Conservation (phyloP, 2,329 filamentous ascomycete species). For the Albophoma yamanashiensis region DNA sequence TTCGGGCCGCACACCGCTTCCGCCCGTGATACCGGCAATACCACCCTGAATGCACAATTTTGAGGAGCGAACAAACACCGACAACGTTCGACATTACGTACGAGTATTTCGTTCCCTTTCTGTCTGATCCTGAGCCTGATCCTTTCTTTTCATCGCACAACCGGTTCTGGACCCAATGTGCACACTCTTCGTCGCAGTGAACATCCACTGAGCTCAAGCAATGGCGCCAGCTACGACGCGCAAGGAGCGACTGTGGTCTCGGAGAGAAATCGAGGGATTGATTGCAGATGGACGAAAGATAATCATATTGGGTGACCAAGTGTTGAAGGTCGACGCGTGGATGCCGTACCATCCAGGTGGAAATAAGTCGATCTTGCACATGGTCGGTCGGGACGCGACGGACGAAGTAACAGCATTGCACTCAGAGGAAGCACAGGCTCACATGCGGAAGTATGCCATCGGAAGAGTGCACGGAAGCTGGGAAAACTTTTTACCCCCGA, state of each 20-base stretch:
- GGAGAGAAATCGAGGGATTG: slow-evolving; percentile 47
- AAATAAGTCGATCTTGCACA: slow-evolving; percentile 81
- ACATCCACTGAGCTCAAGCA: neutral
- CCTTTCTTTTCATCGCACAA: neutral
- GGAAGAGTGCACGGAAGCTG: slow-evolving; percentile 57
- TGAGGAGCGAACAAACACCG: neutral
- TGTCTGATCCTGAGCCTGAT: neutral
- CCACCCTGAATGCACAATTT: neutral
- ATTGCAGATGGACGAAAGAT: slow-evolving; percentile 76
- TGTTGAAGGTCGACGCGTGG: slow-evolving; percentile 84
- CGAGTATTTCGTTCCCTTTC: neutral
- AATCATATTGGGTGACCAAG: slow-evolving; percentile 69
- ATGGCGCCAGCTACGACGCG: neutral
- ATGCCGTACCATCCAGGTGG: slow-evolving; percentile 85
- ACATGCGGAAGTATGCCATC: neutral
- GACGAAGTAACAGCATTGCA: slow-evolving; percentile 95
- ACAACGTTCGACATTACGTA: neutral
- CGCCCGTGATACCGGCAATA: neutral
- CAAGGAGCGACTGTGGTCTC: slow-evolving; percentile 8
- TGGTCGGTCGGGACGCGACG: slow-evolving; percentile 88
- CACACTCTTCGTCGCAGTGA: neutral
- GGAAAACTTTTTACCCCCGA: slow-evolving; percentile 82
- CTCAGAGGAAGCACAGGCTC: slow-evolving; percentile 59
- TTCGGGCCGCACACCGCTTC: neutral
- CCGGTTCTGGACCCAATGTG: neutral